Evolutionary conservation across 345 rosid genomes (phyloP), one percentile per base, ranked within the genome.

Genomic region (Raphanus raphanistrum): DNA sequence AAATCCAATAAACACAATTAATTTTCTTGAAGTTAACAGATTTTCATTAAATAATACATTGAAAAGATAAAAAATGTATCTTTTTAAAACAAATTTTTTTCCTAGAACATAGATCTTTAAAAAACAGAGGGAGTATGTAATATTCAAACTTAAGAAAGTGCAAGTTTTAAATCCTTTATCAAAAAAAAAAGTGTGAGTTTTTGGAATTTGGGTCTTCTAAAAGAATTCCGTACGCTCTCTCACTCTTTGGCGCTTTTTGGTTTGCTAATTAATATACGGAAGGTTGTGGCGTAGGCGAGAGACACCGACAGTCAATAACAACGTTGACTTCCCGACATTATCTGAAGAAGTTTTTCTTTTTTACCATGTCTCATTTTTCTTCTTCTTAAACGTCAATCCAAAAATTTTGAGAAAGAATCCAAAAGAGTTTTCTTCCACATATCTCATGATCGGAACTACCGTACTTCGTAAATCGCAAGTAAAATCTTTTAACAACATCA

Each of bases 221-320:
- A 48, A 25, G n/a, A 35, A 10, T 27, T 58, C 25, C 75, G 69
- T 69, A 62, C 70, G 10, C 29, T 13, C 73, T 6, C 68, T 21
- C 48, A 6, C 41, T 68, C 67, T 31, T 33, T 69, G 6, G 21
- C 52, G 62, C 58, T 55, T 66, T 67, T 6, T 54, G 55, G 25
- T 59, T 66, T 60, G 79, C 50, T 67, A 48, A 43, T 43, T 57
- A 8, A 17, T 10, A 68, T 77, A 77, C 80, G 76, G 76, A 63
- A 76, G 69, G 15, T 71, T 77, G 81, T 76, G 84, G 69, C 57
- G 78, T 61, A 32, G 60, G 77, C 57, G 84, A 85, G 90, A 87
- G 88, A 85, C 89, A 87, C 26, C 54, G 79, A 84, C 21, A 74
- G 82, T 79, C 76, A 77, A 74, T 81, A 90, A 82, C 52, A 86